phyloP scores from a whole-genome alignment of 495 filamentous ascomycete species.

The Corynascus novoguineensis region DNA sequence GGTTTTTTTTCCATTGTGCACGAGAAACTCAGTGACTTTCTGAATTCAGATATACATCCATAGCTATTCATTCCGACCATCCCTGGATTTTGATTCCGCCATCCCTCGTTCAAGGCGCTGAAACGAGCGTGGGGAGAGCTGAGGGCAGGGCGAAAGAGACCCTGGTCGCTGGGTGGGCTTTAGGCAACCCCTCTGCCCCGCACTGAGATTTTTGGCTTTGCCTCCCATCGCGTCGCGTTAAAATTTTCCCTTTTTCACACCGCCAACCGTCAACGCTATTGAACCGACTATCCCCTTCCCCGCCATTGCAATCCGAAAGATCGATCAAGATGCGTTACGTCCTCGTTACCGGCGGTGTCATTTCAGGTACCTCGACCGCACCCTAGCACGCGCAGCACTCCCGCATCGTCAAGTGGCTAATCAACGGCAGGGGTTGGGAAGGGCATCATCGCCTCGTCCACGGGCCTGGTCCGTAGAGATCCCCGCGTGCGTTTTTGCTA shows the following conservation, averaged over 20 bases:
- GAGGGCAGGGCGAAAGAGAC: not conserved
- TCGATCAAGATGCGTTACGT: constrained; percentile 22
- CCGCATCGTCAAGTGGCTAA: not conserved
- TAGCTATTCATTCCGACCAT: too few relatives aligned
- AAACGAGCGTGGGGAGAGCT: constrained; percentile 1
- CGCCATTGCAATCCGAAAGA: constrained; percentile 5
- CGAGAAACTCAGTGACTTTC: too few relatives aligned
- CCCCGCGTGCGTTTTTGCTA: not conserved
- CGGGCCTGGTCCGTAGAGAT: constrained; percentile 17
- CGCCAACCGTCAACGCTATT: constrained; percentile 4
- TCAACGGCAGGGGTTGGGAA: constrained; percentile 23
- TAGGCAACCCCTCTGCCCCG: constrained; percentile 10
- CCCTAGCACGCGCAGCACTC: not conserved
- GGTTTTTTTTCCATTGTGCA: not conserved
- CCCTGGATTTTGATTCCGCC: not conserved
- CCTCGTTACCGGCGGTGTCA: constrained; percentile 23
- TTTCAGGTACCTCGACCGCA: constrained; percentile 16
- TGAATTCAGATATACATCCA: too few relatives aligned
- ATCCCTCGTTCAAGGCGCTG: not conserved
- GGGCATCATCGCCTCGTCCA: constrained; percentile 31
- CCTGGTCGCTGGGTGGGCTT: not conserved
- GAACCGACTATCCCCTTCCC: not conserved
- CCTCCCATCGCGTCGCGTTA: constrained; percentile 13
- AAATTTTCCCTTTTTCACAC: constrained; percentile 16
- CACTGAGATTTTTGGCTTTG: constrained; percentile 7